These are phyloP conservation scores for Carex littledalei DNA, from an alignment of 176 grass and related monocot genomes.

Conservation along the genomic window DNA sequence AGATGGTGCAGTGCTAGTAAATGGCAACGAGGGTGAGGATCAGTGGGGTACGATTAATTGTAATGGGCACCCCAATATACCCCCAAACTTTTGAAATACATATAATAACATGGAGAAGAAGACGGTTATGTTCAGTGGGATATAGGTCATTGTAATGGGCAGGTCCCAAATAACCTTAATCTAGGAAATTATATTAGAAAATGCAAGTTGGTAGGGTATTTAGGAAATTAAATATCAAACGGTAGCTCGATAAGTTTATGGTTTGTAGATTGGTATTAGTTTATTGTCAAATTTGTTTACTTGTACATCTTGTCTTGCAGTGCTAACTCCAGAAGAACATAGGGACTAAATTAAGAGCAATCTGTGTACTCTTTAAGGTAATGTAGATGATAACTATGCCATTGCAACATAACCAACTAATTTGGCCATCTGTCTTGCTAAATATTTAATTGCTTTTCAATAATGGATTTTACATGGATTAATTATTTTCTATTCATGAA, in stretches of 20 bases:
- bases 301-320: conserved; percentile 6
- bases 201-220: background rate
- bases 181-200: background rate
- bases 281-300: conserved; percentile 6
- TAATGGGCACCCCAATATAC: conserved; percentile 24
- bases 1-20: conserved; percentile 62
- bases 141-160: background rate
- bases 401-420: background rate
- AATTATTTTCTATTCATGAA: background rate
- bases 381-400: background rate
- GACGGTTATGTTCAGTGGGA: background rate
- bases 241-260: conserved; percentile 7
- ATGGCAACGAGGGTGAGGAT: conserved; percentile 92
- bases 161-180: background rate
- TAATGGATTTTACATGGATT: background rate
- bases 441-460: background rate
- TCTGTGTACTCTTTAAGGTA: conserved; percentile 15
- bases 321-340: conserved; percentile 32
- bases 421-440: background rate
- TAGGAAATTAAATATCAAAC: background rate
- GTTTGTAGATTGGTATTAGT: background rate
- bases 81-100: background rate
- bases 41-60: conserved; percentile 63
- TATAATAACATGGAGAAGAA: background rate
- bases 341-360: conserved; percentile 22